Conservation (phyloP, 1,284 basidiomycete species). For the Testicularia cyperi region DNA sequence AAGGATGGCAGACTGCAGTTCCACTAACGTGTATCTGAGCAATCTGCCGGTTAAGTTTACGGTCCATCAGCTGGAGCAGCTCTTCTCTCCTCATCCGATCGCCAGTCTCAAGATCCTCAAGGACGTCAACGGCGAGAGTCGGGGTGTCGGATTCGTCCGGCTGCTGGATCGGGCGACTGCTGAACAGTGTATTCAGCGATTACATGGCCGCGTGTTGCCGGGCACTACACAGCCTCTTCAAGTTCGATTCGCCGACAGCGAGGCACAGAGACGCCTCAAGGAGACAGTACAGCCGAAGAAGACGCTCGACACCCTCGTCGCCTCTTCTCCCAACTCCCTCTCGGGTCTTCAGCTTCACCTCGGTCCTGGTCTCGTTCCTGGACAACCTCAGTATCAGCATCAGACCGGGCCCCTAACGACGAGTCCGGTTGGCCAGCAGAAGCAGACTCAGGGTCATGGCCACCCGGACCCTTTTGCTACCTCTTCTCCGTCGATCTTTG, state of each 20-base stretch:
- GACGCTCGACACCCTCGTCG: constrained; percentile 27
- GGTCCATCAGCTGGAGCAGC: constrained; percentile 44
- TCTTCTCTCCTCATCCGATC: constrained; percentile 46
- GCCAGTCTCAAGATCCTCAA: constrained; percentile 48
- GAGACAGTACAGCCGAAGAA: constrained; percentile 31
- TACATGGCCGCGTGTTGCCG: constrained; percentile 39
- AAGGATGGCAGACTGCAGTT: constrained; percentile 36
- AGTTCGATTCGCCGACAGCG: constrained; percentile 53
- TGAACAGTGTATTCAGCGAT: constrained; percentile 43
- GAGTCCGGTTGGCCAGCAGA: too few species aligned
- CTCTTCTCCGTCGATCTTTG: too few species aligned
- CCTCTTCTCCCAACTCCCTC: constrained; percentile 4
- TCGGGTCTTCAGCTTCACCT: too few species aligned
- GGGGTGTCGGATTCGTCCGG: constrained; percentile 51
- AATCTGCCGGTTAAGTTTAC: constrained; percentile 41
- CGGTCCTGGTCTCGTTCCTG: too few species aligned
- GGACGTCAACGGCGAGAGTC: constrained; percentile 40
- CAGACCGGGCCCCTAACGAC: too few species aligned
- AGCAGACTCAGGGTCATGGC: too few species aligned
- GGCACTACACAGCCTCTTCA: constrained; percentile 40
- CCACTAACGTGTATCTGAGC: constrained; percentile 51
- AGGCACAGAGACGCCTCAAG: constrained; percentile 49
- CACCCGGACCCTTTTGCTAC: too few species aligned
- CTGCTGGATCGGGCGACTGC: constrained; percentile 39
- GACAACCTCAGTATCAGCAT: too few species aligned